Evolutionary conservation across 2,329 filamentous ascomycete species (phyloP), one percentile per base, ranked within the genome.

Genomic region (Colletotrichum limetticola): DNA sequence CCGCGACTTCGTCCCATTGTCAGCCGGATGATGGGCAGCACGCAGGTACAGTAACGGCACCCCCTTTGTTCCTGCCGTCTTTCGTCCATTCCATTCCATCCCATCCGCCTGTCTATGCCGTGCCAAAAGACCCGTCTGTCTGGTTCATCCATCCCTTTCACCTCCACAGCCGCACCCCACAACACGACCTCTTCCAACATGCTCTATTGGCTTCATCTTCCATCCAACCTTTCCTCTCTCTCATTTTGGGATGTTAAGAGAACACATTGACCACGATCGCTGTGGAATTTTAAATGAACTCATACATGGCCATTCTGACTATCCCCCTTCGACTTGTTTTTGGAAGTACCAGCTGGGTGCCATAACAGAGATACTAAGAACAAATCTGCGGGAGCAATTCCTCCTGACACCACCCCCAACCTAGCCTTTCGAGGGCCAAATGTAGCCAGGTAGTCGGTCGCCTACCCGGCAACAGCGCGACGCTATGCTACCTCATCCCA

Each of bases 1-100:
- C 42, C 30, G 5, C 7, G 60, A 24, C 60, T 60, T 70, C 70
- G 37, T 72, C 66, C 70, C 70, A 72, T 65, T 70, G 66, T 70
- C 66, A 65, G 22, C 59, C 19, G 59, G 26, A 63, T 62, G 42
- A 64, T 56, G 55, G 32, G 19, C 30, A 49, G 35, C 22, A 58
- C 55, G 19, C 30, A 49, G 70, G 35, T 22, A 58, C 55, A 35
- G 16, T 16, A 59, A 9, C 53, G 32, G 32, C 16, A 19, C 8
- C 49, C 65, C 65, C 66, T 56, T 69, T 65, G 70, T 65, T 52
- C 66, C 59, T 22, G 32, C 60, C 24, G 37, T 49, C 26, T 42
- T 35, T 49, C 32, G 32, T 49, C 63, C 46, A 32, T 32, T n/a
- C 24, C 69, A 35, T 35, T 35, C 56, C 30, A 61, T 53, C 53